These are phyloP conservation scores for Globisporangium echinulatum DNA, from an alignment of 352 stramenopile species.

Conservation along the genomic window DNA sequence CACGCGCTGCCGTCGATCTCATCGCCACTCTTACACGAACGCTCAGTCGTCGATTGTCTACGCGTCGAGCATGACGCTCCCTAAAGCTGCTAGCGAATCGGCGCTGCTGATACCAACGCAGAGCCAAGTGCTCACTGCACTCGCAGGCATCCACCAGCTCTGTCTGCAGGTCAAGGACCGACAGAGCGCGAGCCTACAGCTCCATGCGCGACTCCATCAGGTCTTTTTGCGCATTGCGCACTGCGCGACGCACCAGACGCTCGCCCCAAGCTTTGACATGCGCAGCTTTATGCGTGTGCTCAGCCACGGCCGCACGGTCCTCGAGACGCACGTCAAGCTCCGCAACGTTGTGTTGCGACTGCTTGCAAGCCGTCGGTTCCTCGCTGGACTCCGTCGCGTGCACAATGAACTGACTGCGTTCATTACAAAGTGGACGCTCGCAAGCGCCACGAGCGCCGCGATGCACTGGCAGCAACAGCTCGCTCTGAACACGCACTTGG, in stretches of 20 bases:
- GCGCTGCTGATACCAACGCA: slow-evolving; percentile 4
- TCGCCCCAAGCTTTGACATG: slow-evolving; percentile 22
- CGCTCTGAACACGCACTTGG: slow-evolving; percentile 35
- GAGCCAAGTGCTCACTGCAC: slow-evolving; percentile 25
- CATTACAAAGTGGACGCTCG: slow-evolving; percentile 21
- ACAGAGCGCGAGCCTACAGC: slow-evolving; percentile 32
- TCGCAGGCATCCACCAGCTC: slow-evolving; percentile 31
- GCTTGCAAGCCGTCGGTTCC: slow-evolving; percentile 35
- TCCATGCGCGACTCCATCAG: slow-evolving; percentile 42
- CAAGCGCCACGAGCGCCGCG: slow-evolving; percentile 21
- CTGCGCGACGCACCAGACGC: slow-evolving; percentile 19
- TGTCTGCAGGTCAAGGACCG: slow-evolving; percentile 40
- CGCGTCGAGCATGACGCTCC: too few relatives aligned
- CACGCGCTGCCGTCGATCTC: too few relatives aligned
- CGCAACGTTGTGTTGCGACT: slow-evolving; percentile 27
- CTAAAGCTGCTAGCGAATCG: too few relatives aligned
- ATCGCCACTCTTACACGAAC: too few relatives aligned
- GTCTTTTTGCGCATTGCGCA: slow-evolving; percentile 34
- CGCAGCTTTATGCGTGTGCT: slow-evolving; percentile 37
- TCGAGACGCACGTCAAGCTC: slow-evolving; percentile 39
- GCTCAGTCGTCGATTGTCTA: background rate
- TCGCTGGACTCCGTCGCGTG: slow-evolving; percentile 27
- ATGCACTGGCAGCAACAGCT: slow-evolving; percentile 46
- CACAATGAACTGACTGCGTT: slow-evolving; percentile 37
- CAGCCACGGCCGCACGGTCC: slow-evolving; percentile 26